Evolutionary conservation across 73 alveolate genomes (phyloP).

Genomic region (Symbiodinium pilosum): DNA sequence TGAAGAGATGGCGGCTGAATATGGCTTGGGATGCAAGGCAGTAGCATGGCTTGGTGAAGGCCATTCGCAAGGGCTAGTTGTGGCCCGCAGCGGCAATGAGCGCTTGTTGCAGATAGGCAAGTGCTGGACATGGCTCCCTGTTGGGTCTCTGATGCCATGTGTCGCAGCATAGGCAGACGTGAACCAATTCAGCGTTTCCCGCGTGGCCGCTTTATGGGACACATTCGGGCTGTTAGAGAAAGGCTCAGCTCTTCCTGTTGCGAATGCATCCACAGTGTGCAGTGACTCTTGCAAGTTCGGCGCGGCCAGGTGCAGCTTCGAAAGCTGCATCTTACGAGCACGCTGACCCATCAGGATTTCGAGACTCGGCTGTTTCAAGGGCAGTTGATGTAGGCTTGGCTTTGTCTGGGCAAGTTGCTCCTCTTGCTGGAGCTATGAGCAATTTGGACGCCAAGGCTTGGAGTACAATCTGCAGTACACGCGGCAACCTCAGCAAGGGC

Average conservation of each 20-base stretch:
- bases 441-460: neutral
- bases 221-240: neutral
- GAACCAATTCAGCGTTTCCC: neutral
- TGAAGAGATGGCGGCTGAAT: neutral
- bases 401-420: neutral
- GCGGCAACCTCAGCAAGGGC: neutral
- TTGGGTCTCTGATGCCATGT: neutral
- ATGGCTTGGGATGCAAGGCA: conserved; percentile 9
- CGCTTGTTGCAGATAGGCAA: neutral
- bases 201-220: neutral
- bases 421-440: neutral
- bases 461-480: neutral
- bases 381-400: neutral
- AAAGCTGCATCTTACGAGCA: neutral
- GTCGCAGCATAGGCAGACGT: neutral
- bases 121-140: neutral
- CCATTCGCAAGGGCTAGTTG: conserved; percentile 22
- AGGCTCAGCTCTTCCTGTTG: neutral
- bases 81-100: conserved; percentile 15
- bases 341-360: neutral
- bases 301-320: neutral
- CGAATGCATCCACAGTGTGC: neutral
- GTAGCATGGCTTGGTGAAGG: conserved; percentile 72
- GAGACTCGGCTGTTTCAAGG: neutral
- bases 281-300: neutral